Base-by-base conservation (phyloP, 2,329 filamentous ascomycete genomes). In the Apiospora rasikravindrae region DNA sequence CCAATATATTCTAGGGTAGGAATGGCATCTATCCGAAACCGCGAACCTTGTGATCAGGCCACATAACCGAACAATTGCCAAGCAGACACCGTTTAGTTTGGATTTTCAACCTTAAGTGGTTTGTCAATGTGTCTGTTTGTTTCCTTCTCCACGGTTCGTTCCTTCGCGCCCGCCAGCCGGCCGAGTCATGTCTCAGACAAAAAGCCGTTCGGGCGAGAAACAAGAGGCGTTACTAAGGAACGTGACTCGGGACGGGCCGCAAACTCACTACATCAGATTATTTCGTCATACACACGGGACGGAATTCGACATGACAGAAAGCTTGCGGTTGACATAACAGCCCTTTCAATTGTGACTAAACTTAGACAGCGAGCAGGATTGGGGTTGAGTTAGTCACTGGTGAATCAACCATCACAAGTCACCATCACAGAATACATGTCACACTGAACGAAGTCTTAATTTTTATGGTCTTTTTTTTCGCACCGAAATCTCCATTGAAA, bases 401-500 rank as follows among this genome's bases (percentile, higher is more conserved):
- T n/a, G 19, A n/a, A 61, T 61, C 16, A 61, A 5, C 14, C 7
- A 40, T n/a, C 40, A 2, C 33, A 6, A 64, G 22, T n/a, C 8
- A n/a, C 3, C 1, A 22, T 37, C 26, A 61, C 26, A 53, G 4
- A 24, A 26, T n/a, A 51, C 4, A 29, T 22, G 13, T 33, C 14
- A 57, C 51, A 57, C 51, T 16, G 24, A 33, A n/a, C 16, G 8
- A 37, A 22, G 7, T n/a, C n/a, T n/a, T n/a, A 22, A 37, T n/a
- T 19, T 29, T 29, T 29, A 5, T 2, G 4, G 24, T 29, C 6
- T 26, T 53, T 61, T 64, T 64, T 40, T 13, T 40, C 57, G 57
- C 57, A 64, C 57, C 57, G 33, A 64, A 64, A 64, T 64, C 29
- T 64, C 57, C 57, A 64, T 64, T 64, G 57, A 64, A 64, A 64